phyloP scores from a whole-genome alignment of 108 stramenopile genomes.

The Stephanodiscus triporus region DNA sequence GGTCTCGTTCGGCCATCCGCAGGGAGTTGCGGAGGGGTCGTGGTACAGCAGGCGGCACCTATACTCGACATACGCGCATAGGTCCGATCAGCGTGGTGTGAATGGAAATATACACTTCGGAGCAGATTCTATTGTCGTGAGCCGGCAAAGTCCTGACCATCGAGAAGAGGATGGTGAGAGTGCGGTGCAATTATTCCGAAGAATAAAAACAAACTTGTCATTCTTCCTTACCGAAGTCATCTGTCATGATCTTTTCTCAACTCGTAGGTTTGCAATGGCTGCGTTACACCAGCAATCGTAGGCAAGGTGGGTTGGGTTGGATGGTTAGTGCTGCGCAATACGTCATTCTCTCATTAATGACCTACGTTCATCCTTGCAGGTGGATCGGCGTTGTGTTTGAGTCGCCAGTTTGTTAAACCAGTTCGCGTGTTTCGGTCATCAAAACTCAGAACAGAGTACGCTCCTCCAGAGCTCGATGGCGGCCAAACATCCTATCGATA shows the following conservation, averaged over 20 bases:
- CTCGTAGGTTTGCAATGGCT: conserved; percentile 31
- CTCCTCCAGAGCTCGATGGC: conserved; percentile 27
- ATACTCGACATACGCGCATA: conserved; percentile 18
- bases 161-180: conserved; percentile 48
- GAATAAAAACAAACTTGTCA: background rate
- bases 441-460: conserved; percentile 22
- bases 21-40: conserved; percentile 15
- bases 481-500: conserved; percentile 42
- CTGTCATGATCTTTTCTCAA: background rate
- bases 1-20: conserved; percentile 35
- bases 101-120: conserved; percentile 48
- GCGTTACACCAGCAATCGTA: conserved; percentile 30
- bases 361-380: background rate
- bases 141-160: conserved; percentile 34
- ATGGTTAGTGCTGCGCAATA: background rate
- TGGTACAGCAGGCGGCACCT: conserved; percentile 28
- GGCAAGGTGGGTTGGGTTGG: conserved; percentile 28
- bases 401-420: conserved; percentile 19
- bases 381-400: conserved; percentile 32
- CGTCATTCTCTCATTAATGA: background rate
- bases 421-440: conserved; percentile 50
- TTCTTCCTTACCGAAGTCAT: background rate
- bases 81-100: conserved; percentile 47
- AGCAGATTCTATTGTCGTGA: conserved; percentile 58
- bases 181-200: background rate